These are phyloP conservation scores for Saccharomycopsis fermentans DNA, from an alignment of 805 yeast genomes.

Conservation along the genomic window DNA sequence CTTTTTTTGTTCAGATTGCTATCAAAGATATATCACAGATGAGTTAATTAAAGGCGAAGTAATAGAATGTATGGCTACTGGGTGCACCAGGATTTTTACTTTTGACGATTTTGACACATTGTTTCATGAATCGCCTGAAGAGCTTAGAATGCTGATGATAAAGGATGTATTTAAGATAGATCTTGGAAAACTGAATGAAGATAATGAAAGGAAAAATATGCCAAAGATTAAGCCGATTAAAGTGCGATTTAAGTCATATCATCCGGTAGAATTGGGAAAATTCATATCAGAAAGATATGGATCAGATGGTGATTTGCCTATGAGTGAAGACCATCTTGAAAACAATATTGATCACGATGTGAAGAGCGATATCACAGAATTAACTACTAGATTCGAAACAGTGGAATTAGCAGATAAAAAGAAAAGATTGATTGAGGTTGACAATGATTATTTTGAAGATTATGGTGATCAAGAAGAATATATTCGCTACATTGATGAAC, in stretches of 20 bases:
- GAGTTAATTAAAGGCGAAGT: slow-evolving; percentile 33
- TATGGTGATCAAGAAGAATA: slow-evolving; percentile 11
- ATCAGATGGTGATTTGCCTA: neutral
- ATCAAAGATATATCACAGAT: slow-evolving; percentile 44
- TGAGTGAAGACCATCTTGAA: neutral
- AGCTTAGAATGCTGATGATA: neutral
- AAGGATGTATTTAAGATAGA: neutral
- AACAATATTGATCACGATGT: neutral
- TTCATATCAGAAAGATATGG: slow-evolving; percentile 2
- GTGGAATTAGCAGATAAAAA: neutral
- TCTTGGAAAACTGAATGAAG: neutral
- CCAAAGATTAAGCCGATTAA: neutral
- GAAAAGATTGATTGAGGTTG: neutral
- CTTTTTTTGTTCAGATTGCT: slow-evolving; percentile 61
- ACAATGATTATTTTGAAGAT: slow-evolving; percentile 2
- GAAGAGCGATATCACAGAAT: neutral
- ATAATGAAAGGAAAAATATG: neutral
- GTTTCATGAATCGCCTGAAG: slow-evolving; percentile 14
- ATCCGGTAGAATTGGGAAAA: slow-evolving; percentile 8
- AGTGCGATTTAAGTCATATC: slow-evolving; percentile 1
- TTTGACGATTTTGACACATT: slow-evolving; percentile 32
- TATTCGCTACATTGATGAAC: slow-evolving; percentile 4
- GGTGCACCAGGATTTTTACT: slow-evolving; percentile 37
- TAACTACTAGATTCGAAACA: neutral
- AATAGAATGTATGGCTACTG: slow-evolving; percentile 58